Evolutionary conservation across 257 asterid species (phyloP).

Genomic region (Handroanthus guayacan): DNA sequence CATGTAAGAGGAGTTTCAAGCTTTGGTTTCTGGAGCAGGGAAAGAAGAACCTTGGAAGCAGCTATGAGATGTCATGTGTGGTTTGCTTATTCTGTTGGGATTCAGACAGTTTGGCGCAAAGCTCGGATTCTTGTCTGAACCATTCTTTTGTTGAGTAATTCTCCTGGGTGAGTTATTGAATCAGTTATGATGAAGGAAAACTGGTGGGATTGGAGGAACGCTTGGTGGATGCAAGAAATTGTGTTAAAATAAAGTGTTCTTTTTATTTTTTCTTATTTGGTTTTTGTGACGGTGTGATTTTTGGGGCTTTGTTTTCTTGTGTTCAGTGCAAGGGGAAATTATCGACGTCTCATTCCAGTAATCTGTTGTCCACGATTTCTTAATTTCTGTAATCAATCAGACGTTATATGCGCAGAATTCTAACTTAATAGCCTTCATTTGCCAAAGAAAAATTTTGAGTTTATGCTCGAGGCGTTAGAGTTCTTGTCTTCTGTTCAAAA

Average conservation of each 20-base stretch:
- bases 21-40: constrained; percentile 2
- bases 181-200: constrained; percentile 43
- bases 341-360: constrained; percentile 29
- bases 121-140: constrained; percentile 42
- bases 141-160: neutral
- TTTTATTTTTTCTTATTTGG: constrained; percentile 17
- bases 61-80: constrained; percentile 34
- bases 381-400: constrained; percentile 34
- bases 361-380: constrained; percentile 36
- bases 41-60: constrained; percentile 8
- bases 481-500: constrained; percentile 20
- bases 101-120: constrained; percentile 38
- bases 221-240: constrained; percentile 45
- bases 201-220: constrained; percentile 53
- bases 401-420: neutral
- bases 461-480: constrained; percentile 26
- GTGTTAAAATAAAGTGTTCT: constrained; percentile 10
- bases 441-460: neutral
- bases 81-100: constrained; percentile 38
- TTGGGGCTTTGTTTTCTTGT: constrained; percentile 36
- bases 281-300: neutral
- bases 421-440: constrained; percentile 20
- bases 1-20: constrained; percentile 27
- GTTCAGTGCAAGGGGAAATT: constrained; percentile 27
- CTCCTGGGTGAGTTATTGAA: constrained; percentile 3